Base-by-base conservation (phyloP, 2,329 filamentous ascomycete species). In the Fulvia fulva region DNA sequence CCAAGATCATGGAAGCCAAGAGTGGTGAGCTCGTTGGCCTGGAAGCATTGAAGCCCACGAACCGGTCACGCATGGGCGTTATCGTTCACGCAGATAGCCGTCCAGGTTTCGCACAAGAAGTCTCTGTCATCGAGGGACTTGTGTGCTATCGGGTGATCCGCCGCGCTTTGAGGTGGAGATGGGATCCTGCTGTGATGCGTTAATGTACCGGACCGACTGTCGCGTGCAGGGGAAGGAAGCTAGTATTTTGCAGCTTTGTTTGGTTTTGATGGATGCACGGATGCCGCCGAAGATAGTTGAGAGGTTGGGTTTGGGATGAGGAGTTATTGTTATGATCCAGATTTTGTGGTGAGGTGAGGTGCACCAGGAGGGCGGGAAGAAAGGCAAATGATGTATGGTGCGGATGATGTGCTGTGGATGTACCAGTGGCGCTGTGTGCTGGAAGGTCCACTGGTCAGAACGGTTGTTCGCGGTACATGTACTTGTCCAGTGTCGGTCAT, bases 181-280 rank as follows among this genome's bases (percentile, higher is more conserved):
- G 53, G 37, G 51, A 12, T 65, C 59, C 41, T 63, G 63, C 50
- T 49, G 57, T 9, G 61, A 60, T 44, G 41, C 56, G 12, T 46
- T 62, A 19, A 59, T 52, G 23, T 65, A 63, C 54, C 22, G 62
- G 51, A 55, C 56, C 37, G 55, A 63, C 52, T 63, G 61, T 57
- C 28, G 58, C 11, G 51, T 45, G 46, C 54, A 45, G 19, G 34
- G 37, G 12, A 23, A 37, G 28, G 26, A 50, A 22, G 57, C 61
- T 25, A 59, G 58, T 57, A 21, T 61, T 3, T 51, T 60, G 30
- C 61, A 65, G 51, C 23, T 63, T 19, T 60, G 55, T 51, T 30
- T 62, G 8, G 60, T 64, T 45, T 34, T 56, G 4, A 34, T 49
- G 14, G 50, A 49, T 25, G 49, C 46, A 14, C 59, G 60, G 59